These are phyloP conservation scores for Coemansia sp. DNA, from an alignment of 192 early-diverging fungal species.

Conservation along the genomic window DNA sequence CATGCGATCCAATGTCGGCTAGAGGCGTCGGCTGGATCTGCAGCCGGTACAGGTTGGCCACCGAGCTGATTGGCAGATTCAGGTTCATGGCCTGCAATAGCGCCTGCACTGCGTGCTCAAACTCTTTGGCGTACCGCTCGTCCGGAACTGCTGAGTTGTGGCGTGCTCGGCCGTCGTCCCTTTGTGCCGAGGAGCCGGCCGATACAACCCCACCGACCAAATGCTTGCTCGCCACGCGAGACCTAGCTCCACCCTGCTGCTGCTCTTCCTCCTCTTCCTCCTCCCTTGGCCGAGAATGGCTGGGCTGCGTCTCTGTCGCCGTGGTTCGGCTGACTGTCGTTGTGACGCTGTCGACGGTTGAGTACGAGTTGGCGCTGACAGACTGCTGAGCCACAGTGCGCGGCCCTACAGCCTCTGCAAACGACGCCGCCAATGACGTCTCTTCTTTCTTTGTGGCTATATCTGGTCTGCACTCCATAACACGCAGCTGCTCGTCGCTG, in stretches of 20 bases:
- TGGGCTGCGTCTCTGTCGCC: conserved; percentile 3
- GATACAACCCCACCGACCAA: background rate
- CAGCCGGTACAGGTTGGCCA: conserved; percentile 39
- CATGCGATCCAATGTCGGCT: conserved; percentile 27
- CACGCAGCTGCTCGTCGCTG: background rate
- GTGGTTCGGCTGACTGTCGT: conserved; percentile 25
- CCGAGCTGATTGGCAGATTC: conserved; percentile 41
- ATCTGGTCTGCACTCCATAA: background rate
- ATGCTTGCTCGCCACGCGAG: background rate
- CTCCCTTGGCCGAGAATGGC: background rate
- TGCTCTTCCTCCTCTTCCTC: background rate
- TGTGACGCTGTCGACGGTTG: conserved; percentile 25
- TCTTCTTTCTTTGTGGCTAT: background rate
- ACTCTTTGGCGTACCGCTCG: conserved; percentile 38
- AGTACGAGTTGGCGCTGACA: conserved; percentile 8
- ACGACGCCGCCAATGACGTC: background rate
- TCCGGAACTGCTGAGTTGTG: conserved; percentile 9
- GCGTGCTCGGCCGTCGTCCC: background rate
- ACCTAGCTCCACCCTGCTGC: background rate
- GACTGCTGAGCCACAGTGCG: conserved; percentile 15
- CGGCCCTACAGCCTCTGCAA: background rate
- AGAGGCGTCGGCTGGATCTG: conserved; percentile 30
- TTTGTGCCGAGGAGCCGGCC: conserved; percentile 1
- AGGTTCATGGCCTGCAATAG: conserved; percentile 49
- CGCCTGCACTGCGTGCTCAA: conserved; percentile 44